A percentile compares a stretch with the other conserved stretches of the same genome.
phyloP scores from a whole-genome alignment of 1,284 basidiomycete genomes.

The Microbotryum violaceum region DNA sequence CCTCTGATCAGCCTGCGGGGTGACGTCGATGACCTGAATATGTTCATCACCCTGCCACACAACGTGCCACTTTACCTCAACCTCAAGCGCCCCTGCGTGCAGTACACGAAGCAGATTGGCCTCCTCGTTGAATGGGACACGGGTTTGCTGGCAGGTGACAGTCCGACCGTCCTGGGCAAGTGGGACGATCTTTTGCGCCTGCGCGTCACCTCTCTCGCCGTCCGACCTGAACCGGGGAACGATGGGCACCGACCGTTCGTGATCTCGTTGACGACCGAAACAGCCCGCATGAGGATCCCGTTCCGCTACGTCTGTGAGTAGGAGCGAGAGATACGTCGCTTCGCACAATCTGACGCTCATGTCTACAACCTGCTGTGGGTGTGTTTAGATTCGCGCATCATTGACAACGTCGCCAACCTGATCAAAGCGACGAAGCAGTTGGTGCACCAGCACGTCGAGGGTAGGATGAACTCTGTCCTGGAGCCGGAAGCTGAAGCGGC shows the following conservation, averaged over 20 bases:
- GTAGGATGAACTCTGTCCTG: slow-evolving; percentile 52
- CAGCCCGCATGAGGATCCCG: slow-evolving; percentile 67
- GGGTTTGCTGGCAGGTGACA: slow-evolving; percentile 46
- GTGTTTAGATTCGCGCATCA: slow-evolving; percentile 22
- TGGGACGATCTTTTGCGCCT: slow-evolving; percentile 77
- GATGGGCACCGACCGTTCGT: slow-evolving; percentile 35
- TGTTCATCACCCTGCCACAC: slow-evolving; percentile 38
- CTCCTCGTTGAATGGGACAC: slow-evolving; percentile 20
- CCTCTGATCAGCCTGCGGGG: slow-evolving; percentile 30
- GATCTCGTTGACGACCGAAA: slow-evolving; percentile 53
- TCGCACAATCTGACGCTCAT: slow-evolving; percentile 38
- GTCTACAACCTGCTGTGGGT: slow-evolving; percentile 16
- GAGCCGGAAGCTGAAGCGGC: slow-evolving; percentile 60
- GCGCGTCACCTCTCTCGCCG: slow-evolving; percentile 52
- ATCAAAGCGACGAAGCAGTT: slow-evolving; percentile 46
- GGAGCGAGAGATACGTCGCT: no score
- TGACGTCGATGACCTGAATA: slow-evolving; percentile 37
- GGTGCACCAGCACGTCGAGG: slow-evolving; percentile 41
- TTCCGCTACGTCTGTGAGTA: slow-evolving; percentile 57
- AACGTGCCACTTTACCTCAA: slow-evolving; percentile 34
- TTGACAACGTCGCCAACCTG: slow-evolving; percentile 43
- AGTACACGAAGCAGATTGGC: slow-evolving; percentile 4
- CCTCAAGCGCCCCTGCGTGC: slow-evolving; percentile 22
- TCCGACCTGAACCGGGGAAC: slow-evolving; percentile 37
- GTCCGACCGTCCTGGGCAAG: slow-evolving; percentile 40